Conservation (phyloP, 192 early-diverging fungal genomes). For the Anaeromyces robustus region DNA sequence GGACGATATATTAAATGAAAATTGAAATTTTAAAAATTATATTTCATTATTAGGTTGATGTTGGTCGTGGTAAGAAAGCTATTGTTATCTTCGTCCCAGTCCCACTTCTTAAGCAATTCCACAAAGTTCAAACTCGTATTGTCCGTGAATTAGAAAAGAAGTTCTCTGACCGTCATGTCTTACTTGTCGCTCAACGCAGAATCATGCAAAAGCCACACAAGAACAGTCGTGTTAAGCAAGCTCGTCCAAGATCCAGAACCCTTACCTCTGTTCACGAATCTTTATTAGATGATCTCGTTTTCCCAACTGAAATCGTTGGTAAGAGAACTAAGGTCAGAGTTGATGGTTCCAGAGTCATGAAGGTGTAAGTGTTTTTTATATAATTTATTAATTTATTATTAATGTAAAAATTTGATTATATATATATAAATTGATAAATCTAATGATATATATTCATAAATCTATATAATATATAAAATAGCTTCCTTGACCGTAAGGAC, state of each 20-base stretch:
- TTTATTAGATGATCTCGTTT: conserved; percentile 93
- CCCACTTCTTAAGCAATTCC: conserved; percentile 81
- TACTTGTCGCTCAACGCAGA: conserved; percentile 85
- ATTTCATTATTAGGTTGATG: conserved; percentile 46
- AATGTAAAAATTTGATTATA: too few relatives aligned
- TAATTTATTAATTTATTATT: too few relatives aligned
- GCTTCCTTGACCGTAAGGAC: conserved; percentile 95
- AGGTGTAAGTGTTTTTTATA: conserved; percentile 57
- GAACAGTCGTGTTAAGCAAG: conserved; percentile 76
- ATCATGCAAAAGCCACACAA: conserved; percentile 89
- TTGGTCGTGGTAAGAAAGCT: conserved; percentile 89
- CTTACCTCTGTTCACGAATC: conserved; percentile 92
- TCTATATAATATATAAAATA: conserved; percentile 7
- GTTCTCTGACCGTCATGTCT: conserved; percentile 97
- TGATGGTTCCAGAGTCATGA: conserved; percentile 86
- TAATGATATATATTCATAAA: neutral
- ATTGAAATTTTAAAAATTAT: too few relatives aligned
- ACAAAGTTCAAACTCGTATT: conserved; percentile 89
- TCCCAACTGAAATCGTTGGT: conserved; percentile 98
- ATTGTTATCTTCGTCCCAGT: conserved; percentile 95
- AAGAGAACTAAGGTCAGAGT: conserved; percentile 94
- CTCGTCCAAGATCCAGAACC: conserved; percentile 89
- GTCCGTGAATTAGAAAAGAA: conserved; percentile 99
- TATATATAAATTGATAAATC: too few relatives aligned
- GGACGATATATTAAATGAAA: too few relatives aligned